Evolutionary conservation across 441 rosid genomes (phyloP), one percentile per base, ranked within the genome.

Genomic region (Viola pubescens): DNA sequence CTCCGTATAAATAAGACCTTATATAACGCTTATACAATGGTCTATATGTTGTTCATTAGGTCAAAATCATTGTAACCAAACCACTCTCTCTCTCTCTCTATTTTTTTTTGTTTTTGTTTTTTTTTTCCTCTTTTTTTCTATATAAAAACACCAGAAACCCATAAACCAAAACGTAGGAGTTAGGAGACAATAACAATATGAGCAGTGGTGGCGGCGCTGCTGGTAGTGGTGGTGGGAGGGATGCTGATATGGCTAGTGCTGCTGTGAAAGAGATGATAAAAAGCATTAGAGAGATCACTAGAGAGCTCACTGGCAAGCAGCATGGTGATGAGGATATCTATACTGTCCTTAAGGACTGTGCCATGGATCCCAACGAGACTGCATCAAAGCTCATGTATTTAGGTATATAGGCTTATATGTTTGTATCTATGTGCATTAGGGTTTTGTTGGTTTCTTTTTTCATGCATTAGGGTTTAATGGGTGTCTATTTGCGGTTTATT

Each of bases 241-340:
- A 72, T 1, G 77, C 64, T 3, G 73, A 62, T 13, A 68, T 26
- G 34, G 46, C 46, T n/a, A 69, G 72, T 67, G 75, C 59, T 66
- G 46, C 73, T 76, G 77, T 88, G 73, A 82, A 87, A n/a, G 79
- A 68, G 38, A 71, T 78, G 10, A 79, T 90, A 48, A 84, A 76
- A 34, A 76, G 64, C 71, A 86, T 90, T 8, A 75, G 89, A 50
- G 97, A 90, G 81, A 81, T 80, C 66, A 82, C 94, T 8, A 75
- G 89, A 50, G 97, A 90, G 81, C 78, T 80, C 66, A 82, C 94
- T 0, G 88, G 86, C 4, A 86, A 80, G 74, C 89, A 86, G 60
- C 95, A 88, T 74, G 76, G 80, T 64, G 95, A 90, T 75, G 91
- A 90, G 41, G 97, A 90, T 65, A 81, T 88, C 72, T 86, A 73